Conservation (phyloP, 208 protist species). For the Herpetomonas samuelpessoai region DNA sequence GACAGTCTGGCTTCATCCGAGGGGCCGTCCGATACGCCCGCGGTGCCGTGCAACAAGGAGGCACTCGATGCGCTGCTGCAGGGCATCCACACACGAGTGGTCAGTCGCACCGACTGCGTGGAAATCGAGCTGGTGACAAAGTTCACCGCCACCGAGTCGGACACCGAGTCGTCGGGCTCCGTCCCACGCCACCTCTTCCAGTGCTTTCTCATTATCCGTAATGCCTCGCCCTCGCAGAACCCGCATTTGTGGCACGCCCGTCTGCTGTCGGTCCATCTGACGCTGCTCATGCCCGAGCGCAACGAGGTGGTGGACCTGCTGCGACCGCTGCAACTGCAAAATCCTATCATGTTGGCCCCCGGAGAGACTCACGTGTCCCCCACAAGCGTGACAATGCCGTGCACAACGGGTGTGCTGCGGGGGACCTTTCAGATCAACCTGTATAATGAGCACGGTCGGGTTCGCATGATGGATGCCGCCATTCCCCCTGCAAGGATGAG, state of each 20-base stretch:
- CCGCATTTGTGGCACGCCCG: conserved; percentile 72
- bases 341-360: conserved; percentile 68
- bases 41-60: too few relatives aligned
- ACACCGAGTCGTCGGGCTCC: background rate
- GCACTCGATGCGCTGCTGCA: conserved; percentile 19
- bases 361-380: conserved; percentile 79
- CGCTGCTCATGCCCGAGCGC: conserved; percentile 49
- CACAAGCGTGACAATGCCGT: conserved; percentile 51
- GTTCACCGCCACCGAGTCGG: conserved; percentile 59
- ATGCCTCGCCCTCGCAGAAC: conserved; percentile 49
- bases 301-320: conserved; percentile 60
- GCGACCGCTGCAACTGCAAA: conserved; percentile 68
- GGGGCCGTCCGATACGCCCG: too few relatives aligned
- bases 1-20: background rate
- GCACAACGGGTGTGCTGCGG: conserved; percentile 62
- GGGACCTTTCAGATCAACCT: conserved; percentile 84
- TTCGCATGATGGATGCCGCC: conserved; percentile 62
- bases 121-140: conserved; percentile 74
- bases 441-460: conserved; percentile 67
- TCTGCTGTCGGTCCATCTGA: conserved; percentile 74
- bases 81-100: conserved; percentile 51
- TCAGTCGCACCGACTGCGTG: conserved; percentile 60
- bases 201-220: conserved; percentile 81
- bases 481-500: too few relatives aligned
- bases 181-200: conserved; percentile 47